Evolutionary conservation across 2,329 filamentous ascomycete genomes (phyloP), one percentile per base, ranked within the genome.

Genomic region (Trichothecium sympodiale): DNA sequence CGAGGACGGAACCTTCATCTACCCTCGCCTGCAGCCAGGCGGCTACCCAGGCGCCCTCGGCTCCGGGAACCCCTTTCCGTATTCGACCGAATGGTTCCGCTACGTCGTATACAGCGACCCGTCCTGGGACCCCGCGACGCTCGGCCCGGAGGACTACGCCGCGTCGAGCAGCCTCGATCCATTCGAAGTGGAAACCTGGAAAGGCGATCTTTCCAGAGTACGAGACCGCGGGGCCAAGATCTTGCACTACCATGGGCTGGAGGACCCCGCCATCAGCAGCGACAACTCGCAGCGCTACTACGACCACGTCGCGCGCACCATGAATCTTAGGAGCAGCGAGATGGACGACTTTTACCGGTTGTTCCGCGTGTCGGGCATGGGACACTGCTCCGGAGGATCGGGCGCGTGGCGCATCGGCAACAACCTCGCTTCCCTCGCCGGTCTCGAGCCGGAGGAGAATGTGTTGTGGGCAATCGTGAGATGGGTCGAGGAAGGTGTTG

Each of bases 361-460:
- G 49, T 74, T 75, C 55, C 59, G 59, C 23, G 60, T 74, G 41
- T 62, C 60, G 4, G 69, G 70, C 6, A 67, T 71, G 55, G 55
- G 50, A 3, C 71, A 74, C 48, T 74, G 70, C 29, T 60, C 3
- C 17, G 29, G 29, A 13, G 36, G 55, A 57, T 0, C 43, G 52
- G 34, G 35, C 42, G 5, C 31, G 46, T 25, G 30, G 27, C 1
- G 33, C 45, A 1, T 28, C 49, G 0, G 44, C 46, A 0, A 44
- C 45, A 4, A 42, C 35, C 0, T 40, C 51, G 41, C 3, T 54
- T n/a, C n/a, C n/a, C n/a, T n/a, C n/a, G n/a, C n/a, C n/a, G n/a
- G n/a, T n/a, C n/a, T 51, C 27, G 47, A 64, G 13, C 54, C 59
- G 0, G 46, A 58, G 5, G 46, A 60, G 16, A 72, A 71, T 16